A percentile compares a stretch with the other conserved stretches of the same genome.
Evolutionary conservation across 495 filamentous ascomycete genomes (phyloP).

Genomic region (Thermochaetoides thermophila): DNA sequence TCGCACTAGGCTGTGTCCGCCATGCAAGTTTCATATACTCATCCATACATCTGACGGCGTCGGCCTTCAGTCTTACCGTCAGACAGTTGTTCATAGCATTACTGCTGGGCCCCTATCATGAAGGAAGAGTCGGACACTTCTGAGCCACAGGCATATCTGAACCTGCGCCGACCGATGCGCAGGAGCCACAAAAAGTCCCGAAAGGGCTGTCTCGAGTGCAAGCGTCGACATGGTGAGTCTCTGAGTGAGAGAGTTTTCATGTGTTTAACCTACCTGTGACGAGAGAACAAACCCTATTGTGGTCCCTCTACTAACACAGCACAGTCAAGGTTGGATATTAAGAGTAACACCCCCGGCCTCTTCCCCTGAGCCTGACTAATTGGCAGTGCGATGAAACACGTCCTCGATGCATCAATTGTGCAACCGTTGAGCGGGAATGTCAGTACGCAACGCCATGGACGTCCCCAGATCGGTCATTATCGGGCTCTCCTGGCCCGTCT

Average conservation of each 20-base stretch:
- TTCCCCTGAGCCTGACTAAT: too few relatives aligned
- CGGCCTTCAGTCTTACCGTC: too few relatives aligned
- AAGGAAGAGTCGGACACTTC: too few relatives aligned
- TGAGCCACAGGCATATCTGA: too few relatives aligned
- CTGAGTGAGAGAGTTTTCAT: too few relatives aligned
- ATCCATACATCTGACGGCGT: too few relatives aligned
- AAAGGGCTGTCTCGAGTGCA: slow-evolving; percentile 43
- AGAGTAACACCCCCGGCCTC: too few relatives aligned
- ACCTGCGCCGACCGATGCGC: slow-evolving; percentile 11
- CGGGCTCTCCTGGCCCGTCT: slow-evolving; percentile 5
- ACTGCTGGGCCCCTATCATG: background rate
- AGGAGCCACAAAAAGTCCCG: slow-evolving; percentile 42
- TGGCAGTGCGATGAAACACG: slow-evolving; percentile 21
- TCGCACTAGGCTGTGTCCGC: slow-evolving; percentile 3
- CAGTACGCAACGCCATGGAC: slow-evolving; percentile 11
- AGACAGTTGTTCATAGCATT: too few relatives aligned
- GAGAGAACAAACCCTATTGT: too few relatives aligned
- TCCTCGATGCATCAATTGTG: slow-evolving; percentile 21
- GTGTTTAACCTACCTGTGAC: too few relatives aligned
- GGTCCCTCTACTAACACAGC: too few relatives aligned
- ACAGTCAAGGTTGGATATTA: slow-evolving; percentile 2
- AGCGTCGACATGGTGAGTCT: slow-evolving; percentile 42
- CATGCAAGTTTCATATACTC: too few relatives aligned
- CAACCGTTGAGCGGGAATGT: slow-evolving; percentile 17
- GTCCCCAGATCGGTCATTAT: background rate